Conservation (phyloP, 176 grass and related monocot species). For the Carex littledalei region DNA sequence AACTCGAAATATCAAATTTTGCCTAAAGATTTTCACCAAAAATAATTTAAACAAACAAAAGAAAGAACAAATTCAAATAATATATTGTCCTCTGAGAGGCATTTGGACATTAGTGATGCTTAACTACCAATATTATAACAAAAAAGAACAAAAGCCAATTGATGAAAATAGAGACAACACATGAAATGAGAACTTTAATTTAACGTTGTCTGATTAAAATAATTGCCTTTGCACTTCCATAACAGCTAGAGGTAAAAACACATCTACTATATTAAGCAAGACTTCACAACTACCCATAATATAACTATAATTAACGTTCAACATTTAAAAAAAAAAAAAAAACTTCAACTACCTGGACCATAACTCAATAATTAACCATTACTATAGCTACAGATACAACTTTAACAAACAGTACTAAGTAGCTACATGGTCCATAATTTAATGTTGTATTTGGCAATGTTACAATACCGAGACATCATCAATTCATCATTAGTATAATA, state of each 20-base stretch:
- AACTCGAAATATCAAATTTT: constrained; percentile 94
- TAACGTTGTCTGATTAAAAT: not conserved
- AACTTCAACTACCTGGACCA: not conserved
- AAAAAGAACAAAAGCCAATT: constrained; percentile 1
- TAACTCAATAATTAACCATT: not conserved
- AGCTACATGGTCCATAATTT: not conserved
- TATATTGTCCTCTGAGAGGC: not conserved
- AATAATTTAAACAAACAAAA: not conserved
- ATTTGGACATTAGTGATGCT: not conserved
- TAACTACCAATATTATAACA: not conserved
- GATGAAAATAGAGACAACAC: not conserved
- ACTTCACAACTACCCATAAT: not conserved
- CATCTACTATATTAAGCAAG: not conserved
- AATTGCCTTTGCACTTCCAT: not conserved
- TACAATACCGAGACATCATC: no score
- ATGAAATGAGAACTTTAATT: not conserved
- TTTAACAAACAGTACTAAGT: not conserved
- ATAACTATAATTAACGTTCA: not conserved
- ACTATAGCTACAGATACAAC: not conserved
- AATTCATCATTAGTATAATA: no score
- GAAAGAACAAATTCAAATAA: not conserved
- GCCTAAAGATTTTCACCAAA: constrained; percentile 37
- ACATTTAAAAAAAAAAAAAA: no score
- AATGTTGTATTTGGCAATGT: not conserved
- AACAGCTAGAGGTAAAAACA: not conserved